Conservation (phyloP, 768 basidiomycete species). For the Calvatia gigantea region DNA sequence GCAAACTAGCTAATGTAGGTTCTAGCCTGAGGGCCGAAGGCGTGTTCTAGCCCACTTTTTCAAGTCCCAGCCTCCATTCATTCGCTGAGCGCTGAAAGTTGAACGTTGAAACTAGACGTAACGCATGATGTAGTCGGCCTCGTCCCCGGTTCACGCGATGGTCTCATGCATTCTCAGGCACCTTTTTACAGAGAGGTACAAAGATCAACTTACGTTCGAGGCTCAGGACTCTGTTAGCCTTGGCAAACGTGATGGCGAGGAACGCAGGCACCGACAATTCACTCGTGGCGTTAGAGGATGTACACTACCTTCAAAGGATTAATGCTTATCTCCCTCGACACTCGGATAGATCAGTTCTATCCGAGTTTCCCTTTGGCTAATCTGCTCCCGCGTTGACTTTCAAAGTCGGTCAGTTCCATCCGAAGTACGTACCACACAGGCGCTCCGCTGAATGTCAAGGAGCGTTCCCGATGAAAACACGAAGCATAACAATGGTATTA, state of each 20-base stretch:
- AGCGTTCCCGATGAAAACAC: neutral
- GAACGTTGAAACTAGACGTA: no score
- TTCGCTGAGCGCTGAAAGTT: no score
- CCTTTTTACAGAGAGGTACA: neutral
- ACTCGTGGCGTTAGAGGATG: neutral
- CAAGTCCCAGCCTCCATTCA: no score
- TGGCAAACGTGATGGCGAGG: neutral
- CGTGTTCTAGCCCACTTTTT: no score
- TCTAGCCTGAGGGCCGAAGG: no score
- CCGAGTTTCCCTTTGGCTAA: neutral
- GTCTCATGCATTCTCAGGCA: neutral
- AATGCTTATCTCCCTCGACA: neutral
- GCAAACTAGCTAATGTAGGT: no score
- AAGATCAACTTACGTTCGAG: neutral
- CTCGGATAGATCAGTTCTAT: neutral
- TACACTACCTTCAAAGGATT: neutral
- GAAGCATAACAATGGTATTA: neutral
- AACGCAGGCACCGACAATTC: neutral
- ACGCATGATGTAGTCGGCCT: no score
- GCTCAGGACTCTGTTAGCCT: neutral
- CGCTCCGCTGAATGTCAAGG: conserved; percentile 7
- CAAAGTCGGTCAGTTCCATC: neutral
- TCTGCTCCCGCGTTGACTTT: neutral
- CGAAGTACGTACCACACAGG: neutral
- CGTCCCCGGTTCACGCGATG: neutral